Conservation (phyloP, 1,139 yeast genomes). For the Yamadazyma spencermartinsiae region DNA sequence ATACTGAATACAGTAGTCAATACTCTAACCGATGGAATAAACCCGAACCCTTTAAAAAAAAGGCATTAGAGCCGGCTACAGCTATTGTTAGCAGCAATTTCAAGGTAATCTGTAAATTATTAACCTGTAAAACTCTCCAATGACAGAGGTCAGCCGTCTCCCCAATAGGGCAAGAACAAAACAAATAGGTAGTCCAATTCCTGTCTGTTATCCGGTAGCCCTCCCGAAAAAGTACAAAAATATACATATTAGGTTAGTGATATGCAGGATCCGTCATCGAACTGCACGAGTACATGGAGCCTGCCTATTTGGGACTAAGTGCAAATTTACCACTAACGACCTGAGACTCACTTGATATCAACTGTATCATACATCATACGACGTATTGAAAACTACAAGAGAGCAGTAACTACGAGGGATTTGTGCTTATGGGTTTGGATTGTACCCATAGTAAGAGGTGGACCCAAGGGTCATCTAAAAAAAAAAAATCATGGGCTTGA, state of each 20-base stretch:
- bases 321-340: neutral
- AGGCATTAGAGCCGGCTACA: too few relatives aligned
- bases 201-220: neutral
- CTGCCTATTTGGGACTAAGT: neutral
- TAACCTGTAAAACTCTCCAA: neutral
- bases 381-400: too few relatives aligned
- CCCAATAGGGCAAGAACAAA: neutral
- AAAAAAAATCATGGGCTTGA: neutral
- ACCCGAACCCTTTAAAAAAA: neutral
- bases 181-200: neutral
- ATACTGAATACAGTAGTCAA: too few relatives aligned
- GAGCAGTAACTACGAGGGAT: too few relatives aligned
- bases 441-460: too few relatives aligned
- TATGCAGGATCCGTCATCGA: conserved; percentile 1
- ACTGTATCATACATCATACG: too few relatives aligned
- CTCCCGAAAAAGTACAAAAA: neutral
- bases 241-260: neutral
- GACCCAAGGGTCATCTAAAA: neutral
- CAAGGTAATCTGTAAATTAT: neutral
- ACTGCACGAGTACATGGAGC: neutral
- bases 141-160: neutral
- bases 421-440: too few relatives aligned
- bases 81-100: too few relatives aligned
- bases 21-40: neutral
- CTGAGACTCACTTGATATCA: neutral